Evolutionary conservation across 805 yeast genomes (phyloP).

Genomic region (Sungouiozyma ichnusensis): DNA sequence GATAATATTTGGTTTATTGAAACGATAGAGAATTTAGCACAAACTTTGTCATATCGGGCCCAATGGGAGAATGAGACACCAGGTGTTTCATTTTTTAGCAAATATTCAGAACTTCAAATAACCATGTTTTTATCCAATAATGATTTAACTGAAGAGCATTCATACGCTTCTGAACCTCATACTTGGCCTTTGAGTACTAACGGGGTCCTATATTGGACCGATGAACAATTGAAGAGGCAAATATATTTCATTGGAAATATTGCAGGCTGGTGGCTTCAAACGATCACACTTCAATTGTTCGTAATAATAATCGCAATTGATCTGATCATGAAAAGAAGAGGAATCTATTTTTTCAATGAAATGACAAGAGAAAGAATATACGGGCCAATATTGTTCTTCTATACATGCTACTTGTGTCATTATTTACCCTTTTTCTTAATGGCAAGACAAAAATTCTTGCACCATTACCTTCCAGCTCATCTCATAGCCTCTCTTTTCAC

Average conservation of each 20-base stretch:
- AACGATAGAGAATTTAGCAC: slow-evolving; percentile 44
- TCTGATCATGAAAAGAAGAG: slow-evolving; percentile 66
- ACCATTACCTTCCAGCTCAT: slow-evolving; percentile 57
- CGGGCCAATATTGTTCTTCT: slow-evolving; percentile 70
- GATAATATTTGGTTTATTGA: slow-evolving; percentile 71
- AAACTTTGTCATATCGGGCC: not conserved
- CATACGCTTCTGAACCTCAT: slow-evolving; percentile 85
- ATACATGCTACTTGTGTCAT: slow-evolving; percentile 78
- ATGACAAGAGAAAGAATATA: slow-evolving; percentile 59
- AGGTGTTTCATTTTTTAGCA: slow-evolving; percentile 56
- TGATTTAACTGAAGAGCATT: slow-evolving; percentile 78
- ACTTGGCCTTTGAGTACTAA: slow-evolving; percentile 84
- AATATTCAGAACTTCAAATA: slow-evolving; percentile 84
- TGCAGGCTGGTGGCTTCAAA: slow-evolving; percentile 82
- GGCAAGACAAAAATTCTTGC: slow-evolving; percentile 86
- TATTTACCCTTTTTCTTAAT: slow-evolving; percentile 83
- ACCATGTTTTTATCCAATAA: slow-evolving; percentile 35
- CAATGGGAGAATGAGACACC: slow-evolving; percentile 4
- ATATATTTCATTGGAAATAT: slow-evolving; percentile 85
- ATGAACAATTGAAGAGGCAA: slow-evolving; percentile 51
- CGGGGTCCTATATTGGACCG: slow-evolving; percentile 95
- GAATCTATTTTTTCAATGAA: slow-evolving; percentile 42
- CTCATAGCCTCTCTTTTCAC: slow-evolving; percentile 45
- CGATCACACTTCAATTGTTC: slow-evolving; percentile 49
- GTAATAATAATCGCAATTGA: slow-evolving; percentile 59